These are phyloP conservation scores for Huiozyma sinensis DNA, from an alignment of 805 yeast species.

Conservation along the genomic window DNA sequence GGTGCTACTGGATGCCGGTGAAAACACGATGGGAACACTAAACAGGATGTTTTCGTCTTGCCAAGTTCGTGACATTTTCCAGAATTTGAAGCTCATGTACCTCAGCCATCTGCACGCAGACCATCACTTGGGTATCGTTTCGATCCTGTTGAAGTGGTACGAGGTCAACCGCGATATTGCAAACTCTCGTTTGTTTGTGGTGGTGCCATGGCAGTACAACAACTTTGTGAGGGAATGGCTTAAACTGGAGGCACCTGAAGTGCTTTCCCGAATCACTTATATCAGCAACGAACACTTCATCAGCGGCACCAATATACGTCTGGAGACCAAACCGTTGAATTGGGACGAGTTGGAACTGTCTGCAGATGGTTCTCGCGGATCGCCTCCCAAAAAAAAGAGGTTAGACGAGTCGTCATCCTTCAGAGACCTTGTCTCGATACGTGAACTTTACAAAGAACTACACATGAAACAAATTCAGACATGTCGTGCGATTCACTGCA, in stretches of 20 bases:
- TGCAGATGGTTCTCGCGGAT: background rate
- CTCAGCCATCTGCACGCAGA: conserved; percentile 94
- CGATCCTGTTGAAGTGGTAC: conserved; percentile 61
- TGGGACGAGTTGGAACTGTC: conserved; percentile 14
- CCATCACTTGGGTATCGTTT: conserved; percentile 79
- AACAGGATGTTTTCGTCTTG: conserved; percentile 47
- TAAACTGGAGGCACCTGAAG: conserved; percentile 34
- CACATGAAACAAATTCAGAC: conserved; percentile 40
- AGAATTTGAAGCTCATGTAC: conserved; percentile 55
- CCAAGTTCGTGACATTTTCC: conserved; percentile 35
- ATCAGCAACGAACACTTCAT: conserved; percentile 54
- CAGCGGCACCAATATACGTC: conserved; percentile 26
- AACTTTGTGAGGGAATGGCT: conserved; percentile 64
- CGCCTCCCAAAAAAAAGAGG: conserved; percentile 8
- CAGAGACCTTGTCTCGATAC: conserved; percentile 23
- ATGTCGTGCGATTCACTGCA: conserved; percentile 77
- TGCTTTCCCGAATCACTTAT: conserved; percentile 36
- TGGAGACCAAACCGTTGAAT: conserved; percentile 23
- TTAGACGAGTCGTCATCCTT: conserved; percentile 14
- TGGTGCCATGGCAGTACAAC: conserved; percentile 67
- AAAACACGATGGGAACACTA: conserved; percentile 71
- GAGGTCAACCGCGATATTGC: conserved; percentile 30
- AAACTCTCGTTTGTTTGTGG: conserved; percentile 38
- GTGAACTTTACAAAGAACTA: conserved; percentile 32
- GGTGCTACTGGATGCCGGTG: conserved; percentile 86